These are phyloP conservation scores for Candida coquimbonensis DNA, from an alignment of 805 yeast genomes.

Conservation along the genomic window DNA sequence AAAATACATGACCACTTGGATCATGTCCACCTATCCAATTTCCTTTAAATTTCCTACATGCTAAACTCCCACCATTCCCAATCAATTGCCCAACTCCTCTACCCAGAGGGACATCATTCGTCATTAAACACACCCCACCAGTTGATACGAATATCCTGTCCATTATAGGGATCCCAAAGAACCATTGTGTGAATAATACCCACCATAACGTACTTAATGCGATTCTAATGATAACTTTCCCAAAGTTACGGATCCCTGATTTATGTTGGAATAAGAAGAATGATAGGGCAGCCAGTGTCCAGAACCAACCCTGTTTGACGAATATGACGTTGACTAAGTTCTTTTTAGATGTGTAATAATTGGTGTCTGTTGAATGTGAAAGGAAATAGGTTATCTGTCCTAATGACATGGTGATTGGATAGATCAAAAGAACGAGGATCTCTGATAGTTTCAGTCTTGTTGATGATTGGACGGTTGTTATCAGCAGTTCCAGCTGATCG, in stretches of 20 bases:
- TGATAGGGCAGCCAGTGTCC: slow-evolving; percentile 56
- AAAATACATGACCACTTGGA: slow-evolving; percentile 89
- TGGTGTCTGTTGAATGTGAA: background rate
- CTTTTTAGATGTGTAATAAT: slow-evolving; percentile 44
- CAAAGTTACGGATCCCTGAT: slow-evolving; percentile 1
- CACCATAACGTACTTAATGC: slow-evolving; percentile 58
- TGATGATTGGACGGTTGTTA: background rate
- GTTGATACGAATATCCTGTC: slow-evolving; percentile 72
- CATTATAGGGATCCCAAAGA: slow-evolving; percentile 81
- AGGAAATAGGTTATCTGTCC: slow-evolving; percentile 44
- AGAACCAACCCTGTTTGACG: slow-evolving; percentile 89
- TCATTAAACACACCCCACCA: slow-evolving; percentile 65
- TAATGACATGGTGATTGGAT: slow-evolving; percentile 37
- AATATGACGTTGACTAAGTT: slow-evolving; percentile 66
- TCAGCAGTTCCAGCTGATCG: background rate
- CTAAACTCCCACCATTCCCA: slow-evolving; percentile 9
- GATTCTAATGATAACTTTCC: slow-evolving; percentile 9
- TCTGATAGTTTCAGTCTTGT: slow-evolving; percentile 10
- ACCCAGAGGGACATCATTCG: slow-evolving; percentile 57
- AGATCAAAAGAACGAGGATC: slow-evolving; percentile 15
- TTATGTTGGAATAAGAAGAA: slow-evolving; percentile 20
- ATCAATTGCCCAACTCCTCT: slow-evolving; percentile 59
- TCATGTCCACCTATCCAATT: slow-evolving; percentile 85
- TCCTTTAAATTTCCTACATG: slow-evolving; percentile 57
- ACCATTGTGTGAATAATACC: slow-evolving; percentile 81